Conservation (phyloP, 495 filamentous ascomycete genomes). For the Astrothelium macrocarpum region DNA sequence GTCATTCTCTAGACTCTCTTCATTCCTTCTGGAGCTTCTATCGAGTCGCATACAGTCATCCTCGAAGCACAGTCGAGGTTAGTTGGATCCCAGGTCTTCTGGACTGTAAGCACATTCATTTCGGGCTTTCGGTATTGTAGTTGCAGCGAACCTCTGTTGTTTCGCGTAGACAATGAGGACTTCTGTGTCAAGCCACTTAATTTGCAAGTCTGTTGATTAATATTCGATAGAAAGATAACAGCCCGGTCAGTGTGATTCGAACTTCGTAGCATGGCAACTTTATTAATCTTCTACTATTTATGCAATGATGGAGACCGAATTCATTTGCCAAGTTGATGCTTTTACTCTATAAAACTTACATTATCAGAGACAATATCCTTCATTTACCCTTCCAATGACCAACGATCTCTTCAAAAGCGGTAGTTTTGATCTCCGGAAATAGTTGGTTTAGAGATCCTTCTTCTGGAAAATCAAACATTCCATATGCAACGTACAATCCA, state of each 20-base stretch:
- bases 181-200: no score
- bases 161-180: no score
- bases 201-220: neutral
- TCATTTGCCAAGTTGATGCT: neutral
- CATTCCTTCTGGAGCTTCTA: no score
- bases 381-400: slow-evolving; percentile 9
- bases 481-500: slow-evolving; percentile 24
- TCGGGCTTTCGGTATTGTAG: no score
- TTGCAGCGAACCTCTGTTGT: no score
- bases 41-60: no score
- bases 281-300: neutral
- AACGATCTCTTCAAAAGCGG: slow-evolving; percentile 29
- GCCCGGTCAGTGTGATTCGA: neutral
- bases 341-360: neutral
- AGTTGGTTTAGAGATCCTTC: slow-evolving; percentile 27
- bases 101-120: no score
- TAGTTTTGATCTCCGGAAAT: slow-evolving; percentile 33
- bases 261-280: neutral
- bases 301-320: neutral
- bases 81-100: no score
- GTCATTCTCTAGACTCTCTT: no score
- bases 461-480: slow-evolving; percentile 24
- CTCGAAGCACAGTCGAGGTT: no score
- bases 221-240: neutral
- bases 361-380: neutral